These are phyloP conservation scores for Astrothelium subdiscretum DNA, from an alignment of 495 filamentous ascomycete genomes.

Conservation along the genomic window DNA sequence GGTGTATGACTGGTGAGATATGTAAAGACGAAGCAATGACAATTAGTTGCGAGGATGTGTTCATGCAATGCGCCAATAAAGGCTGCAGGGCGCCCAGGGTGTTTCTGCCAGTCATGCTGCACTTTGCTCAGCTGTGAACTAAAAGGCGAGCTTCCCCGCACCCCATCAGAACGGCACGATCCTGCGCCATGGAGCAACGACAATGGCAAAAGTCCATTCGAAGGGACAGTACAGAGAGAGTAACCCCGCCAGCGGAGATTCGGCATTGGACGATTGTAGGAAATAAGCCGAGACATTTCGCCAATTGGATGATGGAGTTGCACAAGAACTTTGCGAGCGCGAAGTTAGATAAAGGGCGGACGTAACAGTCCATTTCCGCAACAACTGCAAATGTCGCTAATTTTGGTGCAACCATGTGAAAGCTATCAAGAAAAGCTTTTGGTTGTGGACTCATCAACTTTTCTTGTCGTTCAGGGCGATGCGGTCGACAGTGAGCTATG, in stretches of 20 bases:
- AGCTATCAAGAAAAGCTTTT: not conserved
- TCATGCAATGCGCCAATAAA: constrained; percentile 1
- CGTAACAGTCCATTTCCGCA: not conserved
- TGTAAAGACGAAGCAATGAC: not conserved
- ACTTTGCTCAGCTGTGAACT: not conserved
- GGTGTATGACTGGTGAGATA: not conserved
- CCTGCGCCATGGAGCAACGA: not conserved
- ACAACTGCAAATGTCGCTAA: not conserved
- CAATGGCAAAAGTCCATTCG: not conserved
- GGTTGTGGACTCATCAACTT: not conserved
- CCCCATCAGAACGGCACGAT: not conserved
- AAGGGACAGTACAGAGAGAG: not conserved
- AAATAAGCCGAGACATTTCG: not conserved
- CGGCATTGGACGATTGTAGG: not conserved
- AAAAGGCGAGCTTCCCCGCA: not conserved
- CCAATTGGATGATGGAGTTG: not conserved
- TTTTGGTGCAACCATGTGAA: not conserved
- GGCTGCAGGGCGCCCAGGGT: not conserved
- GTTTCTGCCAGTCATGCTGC: not conserved
- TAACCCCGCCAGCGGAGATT: not conserved
- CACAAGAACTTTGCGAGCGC: not conserved
- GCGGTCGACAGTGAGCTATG: not conserved
- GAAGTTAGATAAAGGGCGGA: not conserved
- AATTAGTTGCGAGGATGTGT: not conserved
- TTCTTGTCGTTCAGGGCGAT: not conserved